Evolutionary conservation across 1,284 basidiomycete species (phyloP), one percentile per base, ranked within the genome.

Genomic region (Puccinia novopanici): DNA sequence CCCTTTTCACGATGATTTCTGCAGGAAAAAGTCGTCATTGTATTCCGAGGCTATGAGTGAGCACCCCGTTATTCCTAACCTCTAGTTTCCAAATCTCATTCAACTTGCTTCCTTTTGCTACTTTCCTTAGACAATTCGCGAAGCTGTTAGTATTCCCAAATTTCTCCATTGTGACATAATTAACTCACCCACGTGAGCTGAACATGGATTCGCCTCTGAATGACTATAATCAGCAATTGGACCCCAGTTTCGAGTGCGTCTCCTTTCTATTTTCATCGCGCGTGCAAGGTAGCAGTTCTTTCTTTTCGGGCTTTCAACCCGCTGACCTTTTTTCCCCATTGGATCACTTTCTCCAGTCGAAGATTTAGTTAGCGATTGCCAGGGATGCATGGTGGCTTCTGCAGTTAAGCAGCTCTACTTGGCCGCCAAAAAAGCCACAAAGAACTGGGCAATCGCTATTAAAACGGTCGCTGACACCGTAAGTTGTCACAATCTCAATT

Each of bases 11-110:
- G 1, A 12, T 40, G 4, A 37, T 8, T 40, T 63, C 34, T 40
- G 12, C 27, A 63, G 59, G 55, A 65, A 0, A 77, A 82, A 70
- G 79, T 82, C n/a, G 82, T 82, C 19, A 77, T 82, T 52, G 82
- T 82, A 37, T 82, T 82, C 67, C 82, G 81, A 75, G 82, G 82
- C 37, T 72, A 72, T 52, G 77, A 70, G 77, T 80, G 59, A 72
- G 77, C 30, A 9, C 30, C 12, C 13, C 6, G 24, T 74, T 30
- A 17, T 37, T 34, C 27, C 48, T 54, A 34, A 24, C 40, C 30
- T 2, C 22, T 8, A 0, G 8, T 24, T 17, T 19, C 24, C 50
- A 3, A 8, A 45, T 42, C 6, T 19, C 50, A 50, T 19, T 24
- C 40, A 65, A 19, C 59, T 65, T n/a, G 22, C n/a, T 15, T n/a